Conservation (phyloP, 2,329 filamentous ascomycete species). For the Nothophoma quercina region DNA sequence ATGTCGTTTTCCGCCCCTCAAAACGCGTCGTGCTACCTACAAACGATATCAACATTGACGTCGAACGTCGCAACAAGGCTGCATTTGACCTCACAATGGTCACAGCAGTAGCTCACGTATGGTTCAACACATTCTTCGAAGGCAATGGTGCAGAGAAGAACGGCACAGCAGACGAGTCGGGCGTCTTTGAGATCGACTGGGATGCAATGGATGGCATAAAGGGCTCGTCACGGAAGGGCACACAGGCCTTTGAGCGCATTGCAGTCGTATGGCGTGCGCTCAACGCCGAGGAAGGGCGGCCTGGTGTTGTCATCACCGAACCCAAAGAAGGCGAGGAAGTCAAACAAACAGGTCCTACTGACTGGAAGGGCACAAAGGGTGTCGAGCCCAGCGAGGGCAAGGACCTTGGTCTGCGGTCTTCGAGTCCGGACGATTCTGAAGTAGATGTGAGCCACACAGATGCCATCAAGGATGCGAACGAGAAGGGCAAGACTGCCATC, state of each 20-base stretch:
- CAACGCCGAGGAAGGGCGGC: slow-evolving; percentile 40
- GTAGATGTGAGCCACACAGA: slow-evolving; percentile 75
- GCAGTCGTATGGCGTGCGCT: slow-evolving; percentile 80
- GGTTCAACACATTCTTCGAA: slow-evolving; percentile 97
- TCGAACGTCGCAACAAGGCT: slow-evolving; percentile 84
- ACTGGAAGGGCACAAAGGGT: slow-evolving; percentile 72
- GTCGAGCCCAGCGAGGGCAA: slow-evolving; percentile 61
- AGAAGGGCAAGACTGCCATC: slow-evolving; percentile 32
- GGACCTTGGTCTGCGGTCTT: slow-evolving; percentile 71
- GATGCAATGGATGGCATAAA: slow-evolving; percentile 93
- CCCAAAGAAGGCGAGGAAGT: slow-evolving; percentile 73
- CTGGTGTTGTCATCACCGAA: slow-evolving; percentile 64
- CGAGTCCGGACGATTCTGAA: slow-evolving; percentile 65
- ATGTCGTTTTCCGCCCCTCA: slow-evolving; percentile 79
- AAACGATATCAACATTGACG: slow-evolving; percentile 88
- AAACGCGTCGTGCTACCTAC: slow-evolving; percentile 74
- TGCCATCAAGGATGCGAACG: slow-evolving; percentile 63
- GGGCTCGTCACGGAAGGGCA: slow-evolving; percentile 82
- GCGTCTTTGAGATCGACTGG: slow-evolving; percentile 75
- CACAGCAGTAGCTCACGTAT: slow-evolving; percentile 90
- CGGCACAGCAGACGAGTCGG: slow-evolving; percentile 72
- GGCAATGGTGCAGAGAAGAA: slow-evolving; percentile 74
- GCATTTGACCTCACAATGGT: slow-evolving; percentile 84
- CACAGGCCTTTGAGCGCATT: slow-evolving; percentile 79
- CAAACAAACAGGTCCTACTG: slow-evolving; percentile 71